phyloP scores from a whole-genome alignment of 352 stramenopile species.

The Globisporangium rhizosaccharum region DNA sequence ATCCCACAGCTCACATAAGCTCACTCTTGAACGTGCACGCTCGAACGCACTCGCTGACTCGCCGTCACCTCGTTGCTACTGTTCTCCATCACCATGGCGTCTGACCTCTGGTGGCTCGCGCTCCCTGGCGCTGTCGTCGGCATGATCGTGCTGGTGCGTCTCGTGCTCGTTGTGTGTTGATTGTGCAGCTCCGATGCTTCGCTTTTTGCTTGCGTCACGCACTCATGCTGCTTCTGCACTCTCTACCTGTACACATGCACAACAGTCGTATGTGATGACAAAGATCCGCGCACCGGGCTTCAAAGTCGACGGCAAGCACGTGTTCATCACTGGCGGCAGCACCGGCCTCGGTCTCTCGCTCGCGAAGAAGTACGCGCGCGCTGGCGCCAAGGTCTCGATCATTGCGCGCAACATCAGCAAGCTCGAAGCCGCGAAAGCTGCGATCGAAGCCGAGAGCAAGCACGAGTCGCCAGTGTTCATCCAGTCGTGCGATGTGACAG shows the following conservation, averaged over 20 bases:
- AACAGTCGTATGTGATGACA: slow-evolving; percentile 54
- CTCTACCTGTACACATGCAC: not conserved
- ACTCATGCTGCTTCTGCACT: slow-evolving; percentile 10
- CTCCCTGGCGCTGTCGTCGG: slow-evolving; percentile 38
- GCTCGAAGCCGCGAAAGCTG: slow-evolving; percentile 52
- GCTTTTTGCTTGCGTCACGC: not conserved
- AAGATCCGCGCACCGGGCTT: slow-evolving; percentile 65
- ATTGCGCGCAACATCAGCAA: slow-evolving; percentile 52
- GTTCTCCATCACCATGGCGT: slow-evolving; percentile 19
- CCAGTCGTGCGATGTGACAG: slow-evolving; percentile 68
- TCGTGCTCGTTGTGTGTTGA: not conserved
- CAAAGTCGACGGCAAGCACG: slow-evolving; percentile 72
- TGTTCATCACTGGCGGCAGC: slow-evolving; percentile 57
- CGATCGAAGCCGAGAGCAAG: slow-evolving; percentile 48
- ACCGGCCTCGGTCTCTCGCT: slow-evolving; percentile 63
- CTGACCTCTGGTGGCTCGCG: slow-evolving; percentile 39
- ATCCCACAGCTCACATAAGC: too few species aligned
- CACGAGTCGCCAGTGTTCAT: slow-evolving; percentile 46
- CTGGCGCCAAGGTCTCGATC: slow-evolving; percentile 74
- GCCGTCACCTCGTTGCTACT: too few species aligned
- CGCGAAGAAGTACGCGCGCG: slow-evolving; percentile 59
- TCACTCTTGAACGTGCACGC: too few species aligned
- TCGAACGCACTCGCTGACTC: not conserved
- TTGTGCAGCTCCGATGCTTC: too few species aligned
- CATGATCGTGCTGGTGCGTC: slow-evolving; percentile 44